Conservation (phyloP, 169 alveolate species). For the Eimeria maxima region DNA sequence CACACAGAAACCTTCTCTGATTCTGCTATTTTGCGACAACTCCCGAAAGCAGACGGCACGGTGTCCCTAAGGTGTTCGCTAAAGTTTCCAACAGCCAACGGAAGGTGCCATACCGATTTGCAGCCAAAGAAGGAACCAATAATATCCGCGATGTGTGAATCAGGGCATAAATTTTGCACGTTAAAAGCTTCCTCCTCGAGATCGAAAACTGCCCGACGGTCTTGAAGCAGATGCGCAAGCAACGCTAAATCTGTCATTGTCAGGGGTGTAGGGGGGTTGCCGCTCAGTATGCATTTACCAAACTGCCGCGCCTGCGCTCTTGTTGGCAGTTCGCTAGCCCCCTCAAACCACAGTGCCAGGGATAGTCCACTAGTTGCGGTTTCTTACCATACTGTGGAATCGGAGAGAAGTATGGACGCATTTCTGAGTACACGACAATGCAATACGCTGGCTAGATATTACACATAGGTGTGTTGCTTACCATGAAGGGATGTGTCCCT, state of each 20-base stretch:
- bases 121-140: constrained; percentile 59
- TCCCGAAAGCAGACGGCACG: background rate
- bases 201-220: constrained; percentile 10
- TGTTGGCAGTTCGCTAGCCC: background rate
- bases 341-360: background rate
- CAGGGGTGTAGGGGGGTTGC: background rate
- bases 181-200: background rate
- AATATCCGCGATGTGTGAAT: background rate
- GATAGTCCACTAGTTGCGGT: background rate
- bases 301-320: background rate
- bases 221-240: constrained; percentile 8
- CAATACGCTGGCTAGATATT: background rate
- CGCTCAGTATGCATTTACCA: background rate
- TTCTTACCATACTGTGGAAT: constrained; percentile 34
- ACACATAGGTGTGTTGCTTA: too few relatives aligned
- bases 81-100: background rate
- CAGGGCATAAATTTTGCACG: constrained; percentile 54
- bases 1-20: background rate
- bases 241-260: background rate
- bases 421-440: constrained; percentile 36
- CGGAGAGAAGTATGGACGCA: constrained; percentile 67
- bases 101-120: background rate
- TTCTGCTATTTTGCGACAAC: background rate
- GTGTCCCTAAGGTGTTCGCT: background rate
- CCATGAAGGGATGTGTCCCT: background rate